A percentile compares a stretch with the other conserved stretches of the same genome.
Evolutionary conservation across 2,329 filamentous ascomycete species (phyloP).

Genomic region (Fusarium begoniae): DNA sequence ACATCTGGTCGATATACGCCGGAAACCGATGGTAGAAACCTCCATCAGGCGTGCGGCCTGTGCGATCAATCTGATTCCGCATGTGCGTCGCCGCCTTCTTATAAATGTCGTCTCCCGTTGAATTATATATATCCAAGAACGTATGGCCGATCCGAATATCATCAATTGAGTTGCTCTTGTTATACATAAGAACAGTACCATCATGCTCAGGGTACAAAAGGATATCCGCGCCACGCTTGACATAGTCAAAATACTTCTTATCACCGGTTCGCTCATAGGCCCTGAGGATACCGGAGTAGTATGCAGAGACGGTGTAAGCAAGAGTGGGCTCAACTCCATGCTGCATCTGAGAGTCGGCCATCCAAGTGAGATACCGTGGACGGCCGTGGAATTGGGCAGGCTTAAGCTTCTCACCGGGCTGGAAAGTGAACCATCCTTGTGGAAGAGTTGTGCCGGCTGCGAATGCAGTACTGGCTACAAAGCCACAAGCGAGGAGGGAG

Average conservation of each 20-base stretch:
- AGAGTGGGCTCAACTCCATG: slow-evolving; percentile 40
- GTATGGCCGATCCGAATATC: slow-evolving; percentile 29
- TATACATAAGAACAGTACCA: slow-evolving; percentile 32
- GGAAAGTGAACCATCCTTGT: slow-evolving; percentile 23
- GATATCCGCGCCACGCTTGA: slow-evolving; percentile 37
- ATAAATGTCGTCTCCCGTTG: slow-evolving; percentile 23
- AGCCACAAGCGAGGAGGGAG: not conserved
- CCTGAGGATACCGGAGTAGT: slow-evolving; percentile 22
- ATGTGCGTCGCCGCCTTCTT: slow-evolving; percentile 22
- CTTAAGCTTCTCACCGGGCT: slow-evolving; percentile 19
- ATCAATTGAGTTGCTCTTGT: slow-evolving; percentile 28
- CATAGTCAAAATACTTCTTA: slow-evolving; percentile 37
- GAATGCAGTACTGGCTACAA: not conserved
- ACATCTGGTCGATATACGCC: slow-evolving; percentile 63
- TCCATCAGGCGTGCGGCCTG: slow-evolving; percentile 54
- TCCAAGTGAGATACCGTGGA: slow-evolving; percentile 41
- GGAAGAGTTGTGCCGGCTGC: slow-evolving; percentile 12
- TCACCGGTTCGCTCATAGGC: slow-evolving; percentile 36
- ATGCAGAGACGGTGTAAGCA: slow-evolving; percentile 37
- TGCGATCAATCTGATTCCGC: slow-evolving; percentile 25
- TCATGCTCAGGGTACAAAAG: slow-evolving; percentile 36
- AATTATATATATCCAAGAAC: slow-evolving; percentile 29
- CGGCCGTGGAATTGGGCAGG: slow-evolving; percentile 12
- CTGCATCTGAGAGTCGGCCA: slow-evolving; percentile 42
- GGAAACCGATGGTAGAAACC: slow-evolving; percentile 62